These are phyloP conservation scores for Hanseniaspora gamundiae DNA, from an alignment of 1,139 yeast genomes.

Conservation along the genomic window DNA sequence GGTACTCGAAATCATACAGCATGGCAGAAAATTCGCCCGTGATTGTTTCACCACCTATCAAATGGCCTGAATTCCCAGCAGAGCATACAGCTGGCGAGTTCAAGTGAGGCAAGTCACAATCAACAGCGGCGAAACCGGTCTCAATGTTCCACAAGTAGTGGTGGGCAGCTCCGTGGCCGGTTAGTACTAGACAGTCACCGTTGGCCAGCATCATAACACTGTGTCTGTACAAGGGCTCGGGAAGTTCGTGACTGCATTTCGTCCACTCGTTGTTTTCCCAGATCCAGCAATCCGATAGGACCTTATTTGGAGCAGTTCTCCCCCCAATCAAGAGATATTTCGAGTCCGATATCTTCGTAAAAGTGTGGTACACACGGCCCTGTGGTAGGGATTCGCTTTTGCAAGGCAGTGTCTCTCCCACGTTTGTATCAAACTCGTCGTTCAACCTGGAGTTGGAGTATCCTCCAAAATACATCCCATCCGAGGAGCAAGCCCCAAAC, in stretches of 20 bases:
- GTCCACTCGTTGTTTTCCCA: conserved; percentile 26
- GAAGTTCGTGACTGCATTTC: conserved; percentile 26
- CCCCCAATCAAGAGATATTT: conserved; percentile 50
- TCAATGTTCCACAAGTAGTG: background rate
- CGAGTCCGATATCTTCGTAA: conserved; percentile 27
- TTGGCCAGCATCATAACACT: conserved; percentile 19
- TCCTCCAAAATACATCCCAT: conserved; percentile 38
- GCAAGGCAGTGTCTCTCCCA: conserved; percentile 8
- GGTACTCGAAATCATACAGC: conserved; percentile 27
- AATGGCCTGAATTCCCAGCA: conserved; percentile 30
- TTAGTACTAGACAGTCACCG: background rate
- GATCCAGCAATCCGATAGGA: conserved; percentile 33
- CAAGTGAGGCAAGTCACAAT: conserved; percentile 13
- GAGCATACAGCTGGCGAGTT: conserved; percentile 29
- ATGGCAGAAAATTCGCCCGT: conserved; percentile 21
- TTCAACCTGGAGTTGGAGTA: conserved; percentile 34
- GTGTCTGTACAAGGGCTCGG: conserved; percentile 36
- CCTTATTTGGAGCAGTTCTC: conserved; percentile 45
- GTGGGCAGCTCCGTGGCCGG: background rate
- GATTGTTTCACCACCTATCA: conserved; percentile 42
- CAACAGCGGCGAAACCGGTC: background rate
- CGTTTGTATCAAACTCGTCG: conserved; percentile 14
- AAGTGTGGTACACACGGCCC: conserved; percentile 51
- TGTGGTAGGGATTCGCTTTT: conserved; percentile 12
- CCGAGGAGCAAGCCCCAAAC: conserved; percentile 29